These are phyloP conservation scores for Eucalyptus decipiens DNA, from an alignment of 345 rosid genomes.

Conservation along the genomic window DNA sequence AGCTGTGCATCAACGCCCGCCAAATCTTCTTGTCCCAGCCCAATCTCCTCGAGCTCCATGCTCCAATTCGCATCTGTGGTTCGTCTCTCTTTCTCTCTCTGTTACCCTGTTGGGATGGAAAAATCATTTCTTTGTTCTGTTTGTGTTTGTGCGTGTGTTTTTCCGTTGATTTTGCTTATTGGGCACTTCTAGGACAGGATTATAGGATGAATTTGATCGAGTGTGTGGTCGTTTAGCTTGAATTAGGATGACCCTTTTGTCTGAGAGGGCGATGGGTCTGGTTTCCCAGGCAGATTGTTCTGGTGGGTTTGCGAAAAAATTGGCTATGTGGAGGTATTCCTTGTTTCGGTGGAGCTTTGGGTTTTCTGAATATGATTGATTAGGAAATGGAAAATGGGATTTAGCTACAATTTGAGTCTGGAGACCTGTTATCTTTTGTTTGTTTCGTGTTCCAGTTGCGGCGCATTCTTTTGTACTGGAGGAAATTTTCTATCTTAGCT, in stretches of 20 bases:
- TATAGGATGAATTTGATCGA: not conserved
- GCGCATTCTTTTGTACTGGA: not conserved
- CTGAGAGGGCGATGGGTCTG: not conserved
- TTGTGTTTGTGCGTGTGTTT: not conserved
- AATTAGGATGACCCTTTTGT: not conserved
- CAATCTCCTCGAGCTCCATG: conserved; percentile 64
- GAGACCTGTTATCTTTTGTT: not conserved
- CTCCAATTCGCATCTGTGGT: conserved; percentile 94
- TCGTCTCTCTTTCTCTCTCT: conserved; percentile 1
- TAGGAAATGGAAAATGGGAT: not conserved
- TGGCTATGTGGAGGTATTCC: not conserved
- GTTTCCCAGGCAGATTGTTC: not conserved
- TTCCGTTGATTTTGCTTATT: not conserved
- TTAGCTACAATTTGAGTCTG: not conserved
- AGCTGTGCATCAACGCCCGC: conserved; percentile 89
- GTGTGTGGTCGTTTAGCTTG: not conserved
- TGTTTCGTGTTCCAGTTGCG: not conserved
- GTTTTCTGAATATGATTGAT: not conserved
- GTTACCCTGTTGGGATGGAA: not conserved
- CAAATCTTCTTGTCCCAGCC: conserved; percentile 93
- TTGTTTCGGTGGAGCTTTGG: not conserved
- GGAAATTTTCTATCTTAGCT: not conserved
- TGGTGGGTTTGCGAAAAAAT: not conserved
- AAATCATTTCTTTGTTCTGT: not conserved
- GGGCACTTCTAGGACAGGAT: not conserved